phyloP scores from a whole-genome alignment of 768 basidiomycete species.

The Inosperma sp. region DNA sequence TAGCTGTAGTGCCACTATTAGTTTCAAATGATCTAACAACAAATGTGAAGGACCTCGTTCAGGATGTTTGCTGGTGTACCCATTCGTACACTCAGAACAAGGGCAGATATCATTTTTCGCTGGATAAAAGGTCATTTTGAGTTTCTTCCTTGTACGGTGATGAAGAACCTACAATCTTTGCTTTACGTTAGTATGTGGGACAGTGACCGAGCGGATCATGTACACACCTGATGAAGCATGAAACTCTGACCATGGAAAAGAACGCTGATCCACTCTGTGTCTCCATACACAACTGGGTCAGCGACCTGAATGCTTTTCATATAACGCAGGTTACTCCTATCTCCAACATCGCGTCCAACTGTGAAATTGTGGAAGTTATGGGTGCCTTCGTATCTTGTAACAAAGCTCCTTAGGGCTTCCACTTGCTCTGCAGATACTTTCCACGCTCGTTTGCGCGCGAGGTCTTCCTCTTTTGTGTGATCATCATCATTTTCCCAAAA shows the following conservation, averaged over 20 bases:
- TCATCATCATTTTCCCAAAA: slow-evolving; percentile 57
- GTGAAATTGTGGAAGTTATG: slow-evolving; percentile 99
- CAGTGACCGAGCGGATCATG: slow-evolving; percentile 3
- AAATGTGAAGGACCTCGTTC: slow-evolving; percentile 47
- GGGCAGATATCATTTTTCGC: slow-evolving; percentile 95
- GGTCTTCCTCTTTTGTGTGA: slow-evolving; percentile 51
- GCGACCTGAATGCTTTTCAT: slow-evolving; percentile 86
- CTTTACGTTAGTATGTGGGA: not conserved
- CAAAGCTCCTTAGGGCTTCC: slow-evolving; percentile 49
- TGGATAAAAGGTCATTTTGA: slow-evolving; percentile 27
- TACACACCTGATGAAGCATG: slow-evolving; percentile 94
- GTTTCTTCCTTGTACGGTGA: not conserved
- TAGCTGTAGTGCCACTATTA: slow-evolving; percentile 39
- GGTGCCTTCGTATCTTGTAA: slow-evolving; percentile 72
- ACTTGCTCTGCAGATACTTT: slow-evolving; percentile 53
- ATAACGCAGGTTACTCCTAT: slow-evolving; percentile 76
- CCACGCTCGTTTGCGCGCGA: slow-evolving; percentile 67
- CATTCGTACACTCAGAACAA: slow-evolving; percentile 77
- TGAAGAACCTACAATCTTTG: slow-evolving; percentile 44
- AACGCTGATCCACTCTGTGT: slow-evolving; percentile 93
- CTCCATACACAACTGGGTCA: slow-evolving; percentile 85
- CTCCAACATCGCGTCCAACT: slow-evolving; percentile 77
- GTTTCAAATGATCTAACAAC: not conserved
- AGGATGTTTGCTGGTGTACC: slow-evolving; percentile 70
- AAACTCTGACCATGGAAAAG: slow-evolving; percentile 96